Base-by-base conservation (phyloP, 352 stramenopile species). In the Phytopythium aichiense region DNA sequence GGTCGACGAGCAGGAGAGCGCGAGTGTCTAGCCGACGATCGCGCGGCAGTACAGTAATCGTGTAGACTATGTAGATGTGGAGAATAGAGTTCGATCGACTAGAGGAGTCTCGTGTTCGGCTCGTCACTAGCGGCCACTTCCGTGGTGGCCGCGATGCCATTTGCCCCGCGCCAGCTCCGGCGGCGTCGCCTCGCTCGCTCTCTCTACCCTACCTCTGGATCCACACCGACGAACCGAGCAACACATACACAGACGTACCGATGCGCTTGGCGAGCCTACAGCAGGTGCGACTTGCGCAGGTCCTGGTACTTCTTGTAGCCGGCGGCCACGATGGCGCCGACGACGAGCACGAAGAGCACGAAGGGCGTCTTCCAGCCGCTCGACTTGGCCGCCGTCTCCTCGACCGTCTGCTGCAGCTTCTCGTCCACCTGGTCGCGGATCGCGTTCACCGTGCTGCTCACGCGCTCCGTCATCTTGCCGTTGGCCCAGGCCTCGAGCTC, bases 281-380 rank as follows among this genome's bases (percentile, higher is more conserved):
- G 72, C 67, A 94, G 84, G 76, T 94, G 86, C 42, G 82, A 92
- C 75, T 94, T 94, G 67, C 81, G 80, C 63, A 94, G 67, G 59
- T 93, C 81, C 66, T 94, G 84, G 76, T 94, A 94, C 76, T 94
- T 94, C 67, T 92, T 92, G 76, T 93, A 94, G 25, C 69, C 80
- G 18, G 61, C 73, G n/a, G 75, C 80, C 7, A 77, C 69, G 58
- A 90, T 33, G 9, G 68, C 84, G 25, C 71, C 79, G 49, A 93
- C 69, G 58, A 88, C 74, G 60, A 92, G 57, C 61, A 94, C 60
- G 58, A 94, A 72, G 59, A 93, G 58, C 63, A 93, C 80, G 69
- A 94, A 94, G 40, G 86, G 86, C 23, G 72, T 87, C 73, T 93
- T 92, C 86, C 86, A 94, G 63, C 86, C 80, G 45, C 72, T 74